phyloP scores from a whole-genome alignment of 139 green algal genomes.

The Chlorella sp. region DNA sequence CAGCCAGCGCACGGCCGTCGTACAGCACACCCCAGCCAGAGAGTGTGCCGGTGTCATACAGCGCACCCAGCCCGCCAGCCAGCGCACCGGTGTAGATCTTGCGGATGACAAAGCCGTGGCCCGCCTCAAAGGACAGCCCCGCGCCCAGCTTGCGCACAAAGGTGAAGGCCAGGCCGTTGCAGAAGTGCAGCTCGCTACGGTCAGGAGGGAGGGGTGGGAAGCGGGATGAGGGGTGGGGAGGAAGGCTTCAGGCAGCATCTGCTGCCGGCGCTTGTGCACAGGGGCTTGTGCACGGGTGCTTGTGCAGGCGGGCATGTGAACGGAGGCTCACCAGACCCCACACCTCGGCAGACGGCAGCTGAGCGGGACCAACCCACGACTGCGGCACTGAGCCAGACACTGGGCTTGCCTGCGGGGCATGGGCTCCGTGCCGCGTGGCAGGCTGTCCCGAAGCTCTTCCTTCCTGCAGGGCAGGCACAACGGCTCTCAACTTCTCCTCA shows the following conservation, averaged over 20 bases:
- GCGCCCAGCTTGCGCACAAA: slow-evolving; percentile 35
- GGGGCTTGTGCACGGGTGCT: too few species aligned
- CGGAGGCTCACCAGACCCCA: too few species aligned
- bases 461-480: not conserved
- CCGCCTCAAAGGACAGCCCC: slow-evolving; percentile 29
- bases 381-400: not conserved
- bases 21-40: too few species aligned
- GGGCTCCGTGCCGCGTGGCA: slow-evolving; percentile 33
- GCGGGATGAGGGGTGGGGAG: not conserved
- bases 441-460: slow-evolving; percentile 29
- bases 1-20: too few species aligned
- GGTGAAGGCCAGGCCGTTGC: slow-evolving; percentile 40
- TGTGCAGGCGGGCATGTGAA: too few species aligned
- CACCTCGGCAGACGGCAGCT: too few species aligned
- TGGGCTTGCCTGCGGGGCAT: slow-evolving; percentile 14
- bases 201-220: not conserved
- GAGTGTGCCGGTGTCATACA: too few species aligned
- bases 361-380: too few species aligned
- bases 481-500: too few species aligned
- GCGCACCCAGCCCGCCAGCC: too few species aligned
- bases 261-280: too few species aligned
- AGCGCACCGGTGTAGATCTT: slow-evolving; percentile 32
- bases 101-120: slow-evolving; percentile 42
- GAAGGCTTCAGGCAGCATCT: too few species aligned
- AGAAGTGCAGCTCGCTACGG: slow-evolving; percentile 38